A percentile compares a stretch with the other conserved stretches of the same genome.
Conservation (phyloP, 176 grass and related monocot genomes). For the Olyra latifolia region DNA sequence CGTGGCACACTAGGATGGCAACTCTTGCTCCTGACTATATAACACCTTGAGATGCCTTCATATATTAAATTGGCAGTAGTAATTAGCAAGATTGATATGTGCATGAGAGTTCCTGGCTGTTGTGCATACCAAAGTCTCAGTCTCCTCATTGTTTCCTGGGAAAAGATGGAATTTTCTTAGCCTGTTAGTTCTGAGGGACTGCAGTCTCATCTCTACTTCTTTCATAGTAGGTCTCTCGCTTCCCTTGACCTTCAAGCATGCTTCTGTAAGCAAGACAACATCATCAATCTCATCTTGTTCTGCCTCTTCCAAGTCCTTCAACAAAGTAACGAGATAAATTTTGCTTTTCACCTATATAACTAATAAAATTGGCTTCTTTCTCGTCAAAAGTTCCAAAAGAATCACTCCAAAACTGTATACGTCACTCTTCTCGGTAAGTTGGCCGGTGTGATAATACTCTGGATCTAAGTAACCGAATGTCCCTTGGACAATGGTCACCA, state of each 20-base stretch:
- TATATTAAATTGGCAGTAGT: neutral
- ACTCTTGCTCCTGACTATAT: slow-evolving; percentile 35
- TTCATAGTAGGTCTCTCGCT: slow-evolving; percentile 41
- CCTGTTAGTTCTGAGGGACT: slow-evolving; percentile 29
- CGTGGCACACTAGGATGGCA: neutral
- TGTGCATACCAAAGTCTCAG: neutral
- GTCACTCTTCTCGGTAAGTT: slow-evolving; percentile 53
- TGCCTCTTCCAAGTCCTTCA: slow-evolving; percentile 32
- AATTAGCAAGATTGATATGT: neutral
- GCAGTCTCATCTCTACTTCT: slow-evolving; percentile 48
- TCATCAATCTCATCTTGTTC: slow-evolving; percentile 13
- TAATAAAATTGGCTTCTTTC: slow-evolving; percentile 39
- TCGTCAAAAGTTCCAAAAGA: slow-evolving; percentile 36
- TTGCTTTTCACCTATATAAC: slow-evolving; percentile 18
- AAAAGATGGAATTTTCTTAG: neutral
- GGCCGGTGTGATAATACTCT: slow-evolving; percentile 46
- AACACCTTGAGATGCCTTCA: neutral
- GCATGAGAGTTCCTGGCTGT: neutral
- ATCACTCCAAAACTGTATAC: slow-evolving; percentile 64
- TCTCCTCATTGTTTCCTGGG: neutral
- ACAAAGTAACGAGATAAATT: slow-evolving; percentile 31
- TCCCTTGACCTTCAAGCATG: slow-evolving; percentile 40
- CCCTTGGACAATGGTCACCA: slow-evolving; percentile 53
- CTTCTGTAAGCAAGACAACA: slow-evolving; percentile 15
- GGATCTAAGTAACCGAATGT: slow-evolving; percentile 57